Conservation (phyloP, 164 flowering plant species). For the Euptelea pleiosperma region DNA sequence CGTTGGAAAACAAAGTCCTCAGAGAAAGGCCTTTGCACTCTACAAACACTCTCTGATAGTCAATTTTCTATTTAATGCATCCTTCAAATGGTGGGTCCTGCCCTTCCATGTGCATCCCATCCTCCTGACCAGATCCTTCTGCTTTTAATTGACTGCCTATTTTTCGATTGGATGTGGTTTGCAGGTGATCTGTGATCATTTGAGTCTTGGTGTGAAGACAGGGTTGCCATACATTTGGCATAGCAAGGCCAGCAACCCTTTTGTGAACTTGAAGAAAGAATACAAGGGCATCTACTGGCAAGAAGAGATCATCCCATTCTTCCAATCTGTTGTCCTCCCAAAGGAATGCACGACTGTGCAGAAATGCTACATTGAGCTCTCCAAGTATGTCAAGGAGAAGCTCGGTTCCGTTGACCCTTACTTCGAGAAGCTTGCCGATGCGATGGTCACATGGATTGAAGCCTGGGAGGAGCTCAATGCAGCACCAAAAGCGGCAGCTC, state of each 20-base stretch:
- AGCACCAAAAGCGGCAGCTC: constrained; percentile 15
- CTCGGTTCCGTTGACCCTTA: constrained; percentile 43
- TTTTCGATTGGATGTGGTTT: not conserved
- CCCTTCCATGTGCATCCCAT: too few species aligned
- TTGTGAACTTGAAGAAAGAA: constrained; percentile 54
- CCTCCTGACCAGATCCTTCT: too few species aligned
- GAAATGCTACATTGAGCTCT: constrained; percentile 46
- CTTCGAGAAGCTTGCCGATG: constrained; percentile 47
- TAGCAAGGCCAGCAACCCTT: constrained; percentile 66
- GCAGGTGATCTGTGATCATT: constrained; percentile 54
- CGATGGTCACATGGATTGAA: constrained; percentile 56
- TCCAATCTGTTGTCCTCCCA: constrained; percentile 41
- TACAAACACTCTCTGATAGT: too few species aligned
- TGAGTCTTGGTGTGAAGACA: constrained; percentile 46
- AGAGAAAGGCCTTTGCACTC: too few species aligned
- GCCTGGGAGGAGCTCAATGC: constrained; percentile 55
- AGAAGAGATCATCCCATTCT: constrained; percentile 56
- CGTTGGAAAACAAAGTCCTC: too few species aligned
- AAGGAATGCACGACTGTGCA: constrained; percentile 46
- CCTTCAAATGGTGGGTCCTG: too few species aligned
- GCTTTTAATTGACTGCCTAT: too few species aligned
- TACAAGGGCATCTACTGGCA: constrained; percentile 52
- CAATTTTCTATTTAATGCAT: too few species aligned
- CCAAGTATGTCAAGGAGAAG: constrained; percentile 48
- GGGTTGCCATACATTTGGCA: constrained; percentile 53